These are phyloP conservation scores for Tulasnella sp. DNA, from an alignment of 768 basidiomycete genomes.

Conservation along the genomic window DNA sequence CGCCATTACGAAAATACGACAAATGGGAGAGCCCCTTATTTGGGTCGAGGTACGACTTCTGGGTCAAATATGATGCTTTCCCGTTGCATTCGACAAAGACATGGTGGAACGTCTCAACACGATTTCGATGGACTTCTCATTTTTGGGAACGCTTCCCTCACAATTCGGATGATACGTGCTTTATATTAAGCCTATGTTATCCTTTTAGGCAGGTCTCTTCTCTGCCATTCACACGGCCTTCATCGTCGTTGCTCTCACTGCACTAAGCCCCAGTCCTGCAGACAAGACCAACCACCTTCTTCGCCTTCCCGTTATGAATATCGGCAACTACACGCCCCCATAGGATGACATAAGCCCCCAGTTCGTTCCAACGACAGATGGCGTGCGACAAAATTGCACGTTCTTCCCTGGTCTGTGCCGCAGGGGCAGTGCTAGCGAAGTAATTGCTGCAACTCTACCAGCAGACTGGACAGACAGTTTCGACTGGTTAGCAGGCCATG, in stretches of 20 bases:
- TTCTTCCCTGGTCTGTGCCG: background rate
- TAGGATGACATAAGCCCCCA: background rate
- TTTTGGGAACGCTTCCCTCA: background rate
- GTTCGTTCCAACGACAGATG: background rate
- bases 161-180: too few relatives aligned
- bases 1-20: too few relatives aligned
- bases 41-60: background rate
- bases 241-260: background rate
- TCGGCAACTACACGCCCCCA: background rate
- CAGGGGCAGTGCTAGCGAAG: conserved; percentile 4
- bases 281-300: conserved; percentile 7
- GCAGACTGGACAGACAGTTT: background rate
- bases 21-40: background rate
- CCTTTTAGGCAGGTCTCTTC: background rate
- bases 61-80: background rate
- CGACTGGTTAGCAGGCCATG: background rate
- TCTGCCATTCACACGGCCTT: background rate
- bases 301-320: background rate
- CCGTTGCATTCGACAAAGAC: background rate
- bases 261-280: background rate
- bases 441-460: conserved; percentile 1
- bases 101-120: background rate
- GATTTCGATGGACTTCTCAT: background rate
- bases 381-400: background rate
- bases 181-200: background rate